These are phyloP conservation scores for Colletotrichum sp. DNA, from an alignment of 2,329 filamentous ascomycete species.

Conservation along the genomic window DNA sequence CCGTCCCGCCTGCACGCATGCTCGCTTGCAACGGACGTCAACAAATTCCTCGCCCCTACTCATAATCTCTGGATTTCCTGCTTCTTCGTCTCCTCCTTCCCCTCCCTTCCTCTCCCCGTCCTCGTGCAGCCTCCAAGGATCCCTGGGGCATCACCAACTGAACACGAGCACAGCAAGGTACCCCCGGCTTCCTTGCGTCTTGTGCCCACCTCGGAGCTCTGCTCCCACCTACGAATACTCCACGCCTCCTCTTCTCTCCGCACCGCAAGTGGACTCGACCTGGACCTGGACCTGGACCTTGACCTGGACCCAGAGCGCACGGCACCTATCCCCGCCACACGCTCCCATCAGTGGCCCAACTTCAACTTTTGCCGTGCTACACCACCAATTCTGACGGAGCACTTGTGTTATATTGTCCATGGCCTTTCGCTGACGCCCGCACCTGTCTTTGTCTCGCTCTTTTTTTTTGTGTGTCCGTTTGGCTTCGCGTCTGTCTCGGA, in stretches of 20 bases:
- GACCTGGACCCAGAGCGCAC: constrained; percentile 5
- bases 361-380: constrained; percentile 11
- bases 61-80: neutral
- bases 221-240: neutral
- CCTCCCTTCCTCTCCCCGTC: neutral
- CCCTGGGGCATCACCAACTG: neutral
- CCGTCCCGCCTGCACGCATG: neutral
- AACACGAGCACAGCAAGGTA: neutral
- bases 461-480: neutral
- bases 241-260: constrained; percentile 8
- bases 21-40: neutral
- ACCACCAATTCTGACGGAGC: neutral
- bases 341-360: neutral
- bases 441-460: neutral
- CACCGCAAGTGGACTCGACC: neutral
- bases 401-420: constrained; percentile 3
- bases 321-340: constrained; percentile 14
- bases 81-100: neutral
- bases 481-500: constrained; percentile 22
- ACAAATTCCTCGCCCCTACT: neutral
- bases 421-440: constrained; percentile 10
- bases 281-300: neutral
- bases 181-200: neutral
- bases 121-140: neutral
- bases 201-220: neutral